Evolutionary conservation across 2,329 filamentous ascomycete genomes (phyloP), one percentile per base, ranked within the genome.

Genomic region (Cladosporium velox): DNA sequence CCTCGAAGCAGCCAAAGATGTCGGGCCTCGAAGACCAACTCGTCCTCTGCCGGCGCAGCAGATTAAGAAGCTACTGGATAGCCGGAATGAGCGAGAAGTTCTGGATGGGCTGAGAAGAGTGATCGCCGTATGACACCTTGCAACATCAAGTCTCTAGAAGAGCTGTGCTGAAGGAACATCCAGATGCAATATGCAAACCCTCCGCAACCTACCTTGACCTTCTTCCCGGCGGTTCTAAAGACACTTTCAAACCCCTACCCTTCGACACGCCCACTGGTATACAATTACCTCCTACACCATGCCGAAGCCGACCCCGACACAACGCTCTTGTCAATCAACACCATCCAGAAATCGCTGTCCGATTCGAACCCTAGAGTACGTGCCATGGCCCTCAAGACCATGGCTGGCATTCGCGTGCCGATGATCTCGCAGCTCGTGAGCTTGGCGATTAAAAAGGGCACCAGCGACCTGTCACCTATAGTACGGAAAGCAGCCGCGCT

Each of bases 391-490:
- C 84, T 99, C 68, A 92, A 93, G 69, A 97, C 95, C 70, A 99
- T 99, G 94, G 96, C 93, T 0, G 93, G 92, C 14, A 98, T 99
- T 69, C 87, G 91, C n/a, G 94, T 99, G 0, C 94, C 95, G 0
- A 93, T 97, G 61, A 99, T 99, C 79, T 96, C 92, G 73, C 95
- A 98, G 80, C 98, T 99, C 70, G 94, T 99, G 18, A 94, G 92
- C 18, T 81, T 99, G 67, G 95, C 93, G 4, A 97, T 99, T 81
- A 97, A 97, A 79, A 92, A 95, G 74, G 95, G 95, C 4, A 88
- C 88, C 26, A 92, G 88, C 41, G 95, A 99, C 77, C 96, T 99
- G 91, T 97, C 92, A 73, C 91, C 95, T 0, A 89, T 92, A 72
- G 95, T 99, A 60, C 89, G 95, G 69, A 96, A 95, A 76, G 92